These are phyloP conservation scores for Annulohypoxylon stygium DNA, from an alignment of 495 filamentous ascomycete genomes.

Conservation along the genomic window DNA sequence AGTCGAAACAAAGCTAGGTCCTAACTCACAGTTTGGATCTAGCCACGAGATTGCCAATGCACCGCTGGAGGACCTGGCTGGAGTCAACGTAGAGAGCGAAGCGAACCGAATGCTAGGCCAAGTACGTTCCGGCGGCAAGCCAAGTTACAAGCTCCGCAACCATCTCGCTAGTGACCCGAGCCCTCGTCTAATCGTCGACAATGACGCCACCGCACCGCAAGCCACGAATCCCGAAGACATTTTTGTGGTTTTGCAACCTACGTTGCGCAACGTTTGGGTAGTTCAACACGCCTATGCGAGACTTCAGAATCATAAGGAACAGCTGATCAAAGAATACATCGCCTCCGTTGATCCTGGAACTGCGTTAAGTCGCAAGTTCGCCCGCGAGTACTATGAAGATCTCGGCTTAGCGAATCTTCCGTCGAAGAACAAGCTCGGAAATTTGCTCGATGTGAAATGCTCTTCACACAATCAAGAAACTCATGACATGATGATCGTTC, in stretches of 20 bases:
- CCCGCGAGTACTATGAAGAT: slow-evolving; percentile 42
- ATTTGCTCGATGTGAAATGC: slow-evolving; percentile 38
- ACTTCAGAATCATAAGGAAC: slow-evolving; percentile 33
- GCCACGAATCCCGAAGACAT: neutral
- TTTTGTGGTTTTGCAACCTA: slow-evolving; percentile 28
- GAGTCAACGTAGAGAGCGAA: slow-evolving; percentile 11
- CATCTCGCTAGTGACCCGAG: neutral
- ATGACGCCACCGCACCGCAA: neutral
- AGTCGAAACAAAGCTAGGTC: slow-evolving; percentile 7
- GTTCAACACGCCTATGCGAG: slow-evolving; percentile 36
- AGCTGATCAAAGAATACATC: slow-evolving; percentile 32
- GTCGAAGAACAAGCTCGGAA: slow-evolving; percentile 39
- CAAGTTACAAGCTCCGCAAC: slow-evolving; percentile 39
- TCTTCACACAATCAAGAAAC: slow-evolving; percentile 27
- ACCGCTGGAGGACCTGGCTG: slow-evolving; percentile 18
- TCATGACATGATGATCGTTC: slow-evolving; percentile 30
- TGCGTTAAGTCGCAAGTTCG: slow-evolving; percentile 24
- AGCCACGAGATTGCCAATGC: neutral
- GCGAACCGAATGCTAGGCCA: slow-evolving; percentile 22
- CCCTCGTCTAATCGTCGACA: slow-evolving; percentile 13
- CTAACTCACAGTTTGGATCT: neutral
- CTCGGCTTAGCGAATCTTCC: slow-evolving; percentile 25
- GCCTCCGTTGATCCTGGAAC: neutral
- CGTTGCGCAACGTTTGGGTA: slow-evolving; percentile 42
- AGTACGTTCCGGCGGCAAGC: neutral